Evolutionary conservation across 1,284 basidiomycete species (phyloP).

Genomic region (Tremellales sp.): DNA sequence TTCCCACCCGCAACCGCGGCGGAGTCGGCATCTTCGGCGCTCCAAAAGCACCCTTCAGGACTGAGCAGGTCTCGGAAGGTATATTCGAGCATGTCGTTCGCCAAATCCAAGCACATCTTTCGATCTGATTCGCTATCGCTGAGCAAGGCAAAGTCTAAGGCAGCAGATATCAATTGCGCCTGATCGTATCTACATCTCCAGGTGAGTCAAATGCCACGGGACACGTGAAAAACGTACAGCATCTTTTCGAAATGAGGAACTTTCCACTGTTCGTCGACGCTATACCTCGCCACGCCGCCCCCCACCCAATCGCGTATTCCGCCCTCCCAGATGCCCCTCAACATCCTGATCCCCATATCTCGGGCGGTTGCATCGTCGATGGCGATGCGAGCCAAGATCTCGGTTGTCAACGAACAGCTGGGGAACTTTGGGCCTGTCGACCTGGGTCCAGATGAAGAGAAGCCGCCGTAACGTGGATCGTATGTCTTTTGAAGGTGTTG

Average conservation of each 20-base stretch:
- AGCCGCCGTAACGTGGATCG: constrained; percentile 48
- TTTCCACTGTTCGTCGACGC: constrained; percentile 52
- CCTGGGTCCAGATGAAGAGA: constrained; percentile 36
- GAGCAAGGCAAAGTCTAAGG: constrained; percentile 35
- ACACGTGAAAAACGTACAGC: constrained; percentile 34
- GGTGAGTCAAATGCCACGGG: neutral
- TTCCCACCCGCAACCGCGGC: constrained; percentile 22
- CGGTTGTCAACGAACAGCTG: constrained; percentile 30
- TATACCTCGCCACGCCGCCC: constrained; percentile 51
- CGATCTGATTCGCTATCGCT: constrained; percentile 6
- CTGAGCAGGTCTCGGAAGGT: constrained; percentile 44
- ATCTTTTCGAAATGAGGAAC: constrained; percentile 56
- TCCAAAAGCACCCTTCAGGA: constrained; percentile 49
- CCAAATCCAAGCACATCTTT: constrained; percentile 29
- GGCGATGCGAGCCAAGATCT: constrained; percentile 31
- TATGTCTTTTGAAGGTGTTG: constrained; percentile 21
- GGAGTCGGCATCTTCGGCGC: constrained; percentile 53
- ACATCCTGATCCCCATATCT: constrained; percentile 35
- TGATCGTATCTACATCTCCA: constrained; percentile 47
- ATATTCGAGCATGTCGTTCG: constrained; percentile 48
- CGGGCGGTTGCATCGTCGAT: constrained; percentile 19
- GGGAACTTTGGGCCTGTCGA: constrained; percentile 50
- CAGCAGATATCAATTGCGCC: constrained; percentile 45
- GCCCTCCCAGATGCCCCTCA: constrained; percentile 48
- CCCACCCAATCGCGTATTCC: constrained; percentile 54